phyloP scores from a whole-genome alignment of 805 yeast species.

The Nakazawaea wyomingensis region DNA sequence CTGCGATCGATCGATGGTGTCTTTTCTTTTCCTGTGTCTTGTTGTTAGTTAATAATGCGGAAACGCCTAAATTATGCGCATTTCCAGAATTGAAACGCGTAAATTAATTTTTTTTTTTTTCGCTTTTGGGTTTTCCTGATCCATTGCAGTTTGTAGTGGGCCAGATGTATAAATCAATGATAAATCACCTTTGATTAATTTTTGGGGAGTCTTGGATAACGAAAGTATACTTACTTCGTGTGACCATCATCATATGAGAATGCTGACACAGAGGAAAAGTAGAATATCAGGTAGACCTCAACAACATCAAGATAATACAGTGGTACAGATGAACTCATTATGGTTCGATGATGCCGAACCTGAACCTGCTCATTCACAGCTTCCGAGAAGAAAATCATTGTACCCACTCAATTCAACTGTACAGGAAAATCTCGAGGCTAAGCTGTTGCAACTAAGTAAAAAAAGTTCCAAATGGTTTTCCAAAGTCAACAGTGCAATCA shows the following conservation, averaged over 20 bases:
- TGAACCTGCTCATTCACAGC: not conserved
- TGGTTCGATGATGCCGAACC: constrained; percentile 13
- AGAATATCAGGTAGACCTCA: not conserved
- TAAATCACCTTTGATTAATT: too few species aligned
- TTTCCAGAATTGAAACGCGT: too few species aligned
- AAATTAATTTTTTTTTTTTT: too few species aligned
- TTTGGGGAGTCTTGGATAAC: too few species aligned
- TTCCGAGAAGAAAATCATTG: constrained; percentile 2
- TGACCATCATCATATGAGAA: not conserved
- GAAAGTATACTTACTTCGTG: too few species aligned
- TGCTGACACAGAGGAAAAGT: not conserved
- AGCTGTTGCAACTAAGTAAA: not conserved
- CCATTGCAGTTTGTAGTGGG: too few species aligned
- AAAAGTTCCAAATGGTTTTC: constrained; percentile 9
- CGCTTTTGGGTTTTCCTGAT: too few species aligned
- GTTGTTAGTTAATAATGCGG: too few species aligned
- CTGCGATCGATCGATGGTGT: too few species aligned
- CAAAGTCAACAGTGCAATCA: constrained; percentile 4
- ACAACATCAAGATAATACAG: constrained; percentile 6
- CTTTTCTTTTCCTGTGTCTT: too few species aligned
- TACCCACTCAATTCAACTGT: not conserved
- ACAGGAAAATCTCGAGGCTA: not conserved
- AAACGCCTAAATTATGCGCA: too few species aligned
- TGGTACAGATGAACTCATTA: constrained; percentile 9
- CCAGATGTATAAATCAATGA: too few species aligned